These are phyloP conservation scores for Fraxinus ornus DNA, from an alignment of 305 asterid species.

Conservation along the genomic window DNA sequence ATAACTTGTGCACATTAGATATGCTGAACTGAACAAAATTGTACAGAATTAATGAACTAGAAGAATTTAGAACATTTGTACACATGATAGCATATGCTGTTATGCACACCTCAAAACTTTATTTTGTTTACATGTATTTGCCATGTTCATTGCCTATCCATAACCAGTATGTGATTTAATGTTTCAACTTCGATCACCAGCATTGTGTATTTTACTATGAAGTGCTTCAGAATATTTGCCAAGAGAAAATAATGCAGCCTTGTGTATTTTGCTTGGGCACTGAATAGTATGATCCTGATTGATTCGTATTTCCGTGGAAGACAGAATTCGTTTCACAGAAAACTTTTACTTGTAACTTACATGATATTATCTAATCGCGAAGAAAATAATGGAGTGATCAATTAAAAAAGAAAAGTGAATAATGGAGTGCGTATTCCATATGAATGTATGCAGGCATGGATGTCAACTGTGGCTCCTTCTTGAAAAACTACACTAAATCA, in stretches of 20 bases:
- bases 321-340: not conserved
- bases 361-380: not conserved
- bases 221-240: not conserved
- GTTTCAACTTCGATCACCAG: not conserved
- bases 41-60: not conserved
- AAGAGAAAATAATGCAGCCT: not conserved
- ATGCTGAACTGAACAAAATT: not conserved
- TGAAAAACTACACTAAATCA: slow-evolving; percentile 53
- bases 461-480: slow-evolving; percentile 56
- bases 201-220: not conserved
- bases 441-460: slow-evolving; percentile 58
- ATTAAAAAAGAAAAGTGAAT: not conserved
- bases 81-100: not conserved
- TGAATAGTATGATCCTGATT: not conserved
- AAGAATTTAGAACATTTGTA: not conserved
- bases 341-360: not conserved
- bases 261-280: not conserved
- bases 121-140: not conserved
- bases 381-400: not conserved
- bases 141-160: not conserved
- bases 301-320: not conserved
- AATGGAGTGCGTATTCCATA: not conserved
- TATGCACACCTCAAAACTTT: not conserved
- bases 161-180: not conserved
- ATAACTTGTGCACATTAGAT: not conserved